These are phyloP conservation scores for Waitea zeae DNA, from an alignment of 1,284 basidiomycete genomes.

Conservation along the genomic window DNA sequence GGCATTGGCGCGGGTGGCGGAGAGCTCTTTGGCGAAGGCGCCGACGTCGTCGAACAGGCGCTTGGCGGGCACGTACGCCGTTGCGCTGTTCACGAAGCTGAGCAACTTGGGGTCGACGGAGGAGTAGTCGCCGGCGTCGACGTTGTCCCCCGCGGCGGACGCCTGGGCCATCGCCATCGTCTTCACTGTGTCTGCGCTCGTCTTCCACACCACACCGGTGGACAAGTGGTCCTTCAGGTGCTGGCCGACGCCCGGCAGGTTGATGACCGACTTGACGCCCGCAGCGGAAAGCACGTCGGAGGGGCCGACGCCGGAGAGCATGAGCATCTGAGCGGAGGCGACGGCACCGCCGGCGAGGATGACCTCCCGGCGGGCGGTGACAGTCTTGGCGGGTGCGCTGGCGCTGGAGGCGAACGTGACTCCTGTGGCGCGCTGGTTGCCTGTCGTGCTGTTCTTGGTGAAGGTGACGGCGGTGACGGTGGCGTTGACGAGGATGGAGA, in stretches of 20 bases:
- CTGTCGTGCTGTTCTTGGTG: constrained; percentile 18
- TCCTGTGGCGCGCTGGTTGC: constrained; percentile 31
- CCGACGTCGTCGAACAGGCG: constrained; percentile 19
- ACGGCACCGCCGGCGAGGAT: constrained; percentile 46
- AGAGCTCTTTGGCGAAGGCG: constrained; percentile 17
- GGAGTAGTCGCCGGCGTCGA: too few species aligned
- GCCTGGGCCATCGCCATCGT: constrained; percentile 16
- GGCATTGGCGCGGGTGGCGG: constrained; percentile 15
- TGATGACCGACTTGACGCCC: constrained; percentile 26
- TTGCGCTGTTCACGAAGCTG: constrained; percentile 51
- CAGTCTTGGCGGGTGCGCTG: constrained; percentile 18
- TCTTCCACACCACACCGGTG: constrained; percentile 28
- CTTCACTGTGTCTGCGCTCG: constrained; percentile 27
- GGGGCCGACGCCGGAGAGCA: constrained; percentile 61
- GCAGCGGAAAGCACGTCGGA: constrained; percentile 30
- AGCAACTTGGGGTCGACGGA: too few species aligned
- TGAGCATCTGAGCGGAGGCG: constrained; percentile 48
- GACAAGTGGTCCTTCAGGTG: constrained; percentile 57
- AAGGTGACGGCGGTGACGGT: constrained; percentile 48
- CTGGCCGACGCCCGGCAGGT: constrained; percentile 61
- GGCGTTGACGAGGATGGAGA: constrained; percentile 37
- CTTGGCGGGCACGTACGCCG: constrained; percentile 44
- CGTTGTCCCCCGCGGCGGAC: constrained; percentile 10
- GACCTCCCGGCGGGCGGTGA: constrained; percentile 37
- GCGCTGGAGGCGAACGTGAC: constrained; percentile 29